phyloP scores from a whole-genome alignment of 257 asterid genomes.

The Solanum appendiculatum region DNA sequence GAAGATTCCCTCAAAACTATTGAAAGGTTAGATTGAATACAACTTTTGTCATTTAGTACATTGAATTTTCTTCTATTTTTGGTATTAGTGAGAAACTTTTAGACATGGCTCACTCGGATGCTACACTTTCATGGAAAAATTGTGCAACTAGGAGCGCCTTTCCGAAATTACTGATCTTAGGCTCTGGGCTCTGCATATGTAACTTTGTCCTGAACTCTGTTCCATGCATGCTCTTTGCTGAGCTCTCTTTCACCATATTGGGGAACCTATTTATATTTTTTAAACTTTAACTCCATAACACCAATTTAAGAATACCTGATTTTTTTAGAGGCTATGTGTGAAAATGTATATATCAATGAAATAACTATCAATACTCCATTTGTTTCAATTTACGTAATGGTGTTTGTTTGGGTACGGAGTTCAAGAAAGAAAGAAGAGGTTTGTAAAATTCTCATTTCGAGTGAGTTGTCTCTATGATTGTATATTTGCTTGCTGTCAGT shows the following conservation, averaged over 20 bases:
- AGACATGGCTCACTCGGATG: neutral
- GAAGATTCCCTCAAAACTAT: constrained; percentile 54
- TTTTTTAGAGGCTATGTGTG: neutral
- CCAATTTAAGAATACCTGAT: neutral
- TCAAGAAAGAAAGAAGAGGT: neutral
- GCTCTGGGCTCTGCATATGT: neutral
- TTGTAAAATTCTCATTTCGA: neutral
- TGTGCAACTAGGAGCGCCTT: neutral
- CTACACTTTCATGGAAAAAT: neutral
- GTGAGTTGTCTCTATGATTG: neutral
- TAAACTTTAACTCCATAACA: neutral
- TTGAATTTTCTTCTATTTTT: neutral
- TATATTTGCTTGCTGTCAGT: neutral
- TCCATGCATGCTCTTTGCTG: neutral
- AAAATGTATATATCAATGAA: neutral
- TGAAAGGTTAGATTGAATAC: constrained; percentile 28
- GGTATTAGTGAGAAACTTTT: neutral
- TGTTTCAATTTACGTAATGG: neutral
- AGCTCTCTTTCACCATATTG: neutral
- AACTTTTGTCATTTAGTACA: neutral
- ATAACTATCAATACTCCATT: neutral
- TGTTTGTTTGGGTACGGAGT: neutral
- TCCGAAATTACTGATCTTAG: neutral
- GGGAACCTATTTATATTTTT: neutral
- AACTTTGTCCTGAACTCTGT: neutral